Evolutionary conservation across 2,329 filamentous ascomycete species (phyloP), one percentile per base, ranked within the genome.

Genomic region (Ceratocystis albifundus): DNA sequence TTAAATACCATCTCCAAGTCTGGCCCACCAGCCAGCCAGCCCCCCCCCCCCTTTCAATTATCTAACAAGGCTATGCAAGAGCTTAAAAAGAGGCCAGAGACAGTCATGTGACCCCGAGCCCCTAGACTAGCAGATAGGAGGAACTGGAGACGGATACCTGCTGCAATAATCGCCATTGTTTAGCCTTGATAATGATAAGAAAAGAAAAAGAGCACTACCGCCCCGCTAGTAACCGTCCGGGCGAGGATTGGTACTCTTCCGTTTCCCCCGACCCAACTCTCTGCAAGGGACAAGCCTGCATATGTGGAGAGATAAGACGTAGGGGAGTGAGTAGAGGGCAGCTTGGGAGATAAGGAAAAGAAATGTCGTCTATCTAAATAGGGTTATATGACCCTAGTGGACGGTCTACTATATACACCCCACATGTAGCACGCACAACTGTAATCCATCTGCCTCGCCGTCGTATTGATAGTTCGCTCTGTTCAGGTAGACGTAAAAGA

Each of bases 271-370:
- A 12, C 25, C 22, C 6, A 41, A 57, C 53, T 30, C 53, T 15
- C 32, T 63, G 61, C 61, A 63, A 63, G 61, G 61, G 20, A 46
- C 61, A 20, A 63, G 36, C 36, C 36, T 41, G 36, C 61, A 17
- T 63, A 44, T 32, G n/a, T 41, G 45, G 5, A 44, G 61, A 63
- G 61, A 63, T 63, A 63, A 63, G 61, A 50, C 30, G 61, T 8
- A 63, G 32, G 17, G 22, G 30, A 12, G 17, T 15, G 59, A 36
- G 12, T 15, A n/a, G 10, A 44, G 17, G 61, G 25, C 22, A 25
- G 61, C 30, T 12, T 25, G 2, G 5, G n/a, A 63, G 61, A 63
- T 63, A 63, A 63, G 61, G 48, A 44, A 22, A 63, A 63, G 61
- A 48, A 44, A 22, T 45, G 8, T 44, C 46, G 10, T 45, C 41